Evolutionary conservation across 2,329 filamentous ascomycete genomes (phyloP).

Genomic region (Penicillium sp.): DNA sequence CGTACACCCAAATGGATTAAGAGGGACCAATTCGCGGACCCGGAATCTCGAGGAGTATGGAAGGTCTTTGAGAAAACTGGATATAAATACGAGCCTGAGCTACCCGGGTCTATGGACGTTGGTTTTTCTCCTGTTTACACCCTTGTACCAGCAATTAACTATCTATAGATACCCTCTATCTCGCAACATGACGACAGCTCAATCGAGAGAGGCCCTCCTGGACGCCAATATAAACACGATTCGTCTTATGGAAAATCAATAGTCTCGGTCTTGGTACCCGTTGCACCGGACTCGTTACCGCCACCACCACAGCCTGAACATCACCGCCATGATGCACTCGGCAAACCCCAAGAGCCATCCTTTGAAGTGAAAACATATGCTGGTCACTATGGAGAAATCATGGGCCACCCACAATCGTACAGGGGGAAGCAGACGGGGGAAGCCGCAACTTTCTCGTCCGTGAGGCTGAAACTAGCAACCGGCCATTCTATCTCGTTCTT

Average conservation of each 20-base stretch:
- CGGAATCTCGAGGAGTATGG: constrained; percentile 2
- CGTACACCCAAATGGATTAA: constrained; percentile 11
- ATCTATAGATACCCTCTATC: background rate
- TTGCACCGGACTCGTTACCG: background rate
- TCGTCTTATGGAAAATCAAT: constrained; percentile 3
- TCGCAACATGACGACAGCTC: background rate
- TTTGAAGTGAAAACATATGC: background rate
- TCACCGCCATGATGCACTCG: background rate
- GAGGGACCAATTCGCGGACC: constrained; percentile 1
- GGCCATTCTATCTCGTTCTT: constrained; percentile 9
- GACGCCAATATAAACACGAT: constrained; percentile 4
- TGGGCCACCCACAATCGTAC: background rate
- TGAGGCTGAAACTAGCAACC: background rate
- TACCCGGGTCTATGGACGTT: constrained; percentile 7
- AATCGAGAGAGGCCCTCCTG: background rate
- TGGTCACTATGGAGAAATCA: constrained; percentile 3
- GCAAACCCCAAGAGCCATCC: background rate
- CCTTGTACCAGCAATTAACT: background rate
- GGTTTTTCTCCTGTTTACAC: background rate
- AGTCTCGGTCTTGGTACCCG: constrained; percentile 14
- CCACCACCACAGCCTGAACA: background rate
- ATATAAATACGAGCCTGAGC: background rate
- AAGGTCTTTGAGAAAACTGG: constrained; percentile 6
- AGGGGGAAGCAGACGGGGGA: background rate
- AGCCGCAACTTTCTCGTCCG: background rate